Evolutionary conservation across 129 eudicot genomes (phyloP).

Genomic region (Flaveria trinervia): DNA sequence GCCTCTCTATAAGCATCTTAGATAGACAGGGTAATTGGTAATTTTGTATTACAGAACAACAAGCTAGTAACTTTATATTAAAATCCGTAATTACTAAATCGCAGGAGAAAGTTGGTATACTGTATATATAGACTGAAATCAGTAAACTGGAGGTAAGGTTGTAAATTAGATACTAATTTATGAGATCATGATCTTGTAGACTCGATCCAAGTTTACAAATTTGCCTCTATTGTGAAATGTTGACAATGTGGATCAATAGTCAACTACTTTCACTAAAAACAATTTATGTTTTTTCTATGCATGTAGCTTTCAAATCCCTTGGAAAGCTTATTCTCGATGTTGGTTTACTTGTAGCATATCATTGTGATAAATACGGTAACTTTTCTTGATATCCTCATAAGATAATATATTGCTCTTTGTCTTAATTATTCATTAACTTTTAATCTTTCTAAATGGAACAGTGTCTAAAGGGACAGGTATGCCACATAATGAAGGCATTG

Average conservation of each 20-base stretch:
- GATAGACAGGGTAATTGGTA: neutral
- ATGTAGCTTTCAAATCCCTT: slow-evolving; percentile 77
- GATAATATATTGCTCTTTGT: slow-evolving; percentile 1
- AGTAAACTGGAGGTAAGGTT: neutral
- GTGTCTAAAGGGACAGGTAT: slow-evolving; percentile 50
- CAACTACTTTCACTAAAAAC: neutral
- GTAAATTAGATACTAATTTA: neutral
- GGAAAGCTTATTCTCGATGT: slow-evolving; percentile 89
- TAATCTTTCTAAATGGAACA: slow-evolving; percentile 35
- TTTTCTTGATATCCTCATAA: neutral
- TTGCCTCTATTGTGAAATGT: neutral
- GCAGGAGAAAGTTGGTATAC: neutral
- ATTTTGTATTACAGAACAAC: neutral
- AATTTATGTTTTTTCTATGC: slow-evolving; percentile 1
- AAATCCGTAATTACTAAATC: neutral
- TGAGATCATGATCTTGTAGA: neutral
- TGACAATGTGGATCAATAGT: neutral
- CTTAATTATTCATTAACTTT: neutral
- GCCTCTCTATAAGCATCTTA: neutral
- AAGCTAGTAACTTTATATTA: neutral
- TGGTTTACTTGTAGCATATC: slow-evolving; percentile 78
- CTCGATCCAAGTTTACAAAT: neutral
- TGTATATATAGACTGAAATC: neutral
- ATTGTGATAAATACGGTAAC: slow-evolving; percentile 85
- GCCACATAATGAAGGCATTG: slow-evolving; percentile 54